Percentiles rank a stretch among this genome's conserved stretches.
Conservation (phyloP, 1,139 yeast genomes). For the Yamadazyma siamensis region DNA sequence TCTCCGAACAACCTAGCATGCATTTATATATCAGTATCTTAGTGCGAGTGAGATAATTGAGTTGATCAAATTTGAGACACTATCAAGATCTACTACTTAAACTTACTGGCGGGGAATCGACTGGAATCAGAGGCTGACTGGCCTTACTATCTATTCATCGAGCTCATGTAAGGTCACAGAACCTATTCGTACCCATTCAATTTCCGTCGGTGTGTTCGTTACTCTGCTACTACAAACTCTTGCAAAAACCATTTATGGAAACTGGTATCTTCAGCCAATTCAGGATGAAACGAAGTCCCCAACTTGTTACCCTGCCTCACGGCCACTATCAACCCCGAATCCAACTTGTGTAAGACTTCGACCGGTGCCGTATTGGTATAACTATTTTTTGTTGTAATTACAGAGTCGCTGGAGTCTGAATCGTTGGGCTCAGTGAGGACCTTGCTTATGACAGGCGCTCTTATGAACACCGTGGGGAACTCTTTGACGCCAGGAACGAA, state of each 20-base stretch:
- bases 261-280: conserved; percentile 54
- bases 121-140: no score
- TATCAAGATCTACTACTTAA: no score
- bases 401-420: conserved; percentile 16
- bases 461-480: conserved; percentile 65
- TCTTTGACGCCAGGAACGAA: conserved; percentile 39
- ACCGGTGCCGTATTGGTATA: conserved; percentile 31
- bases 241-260: conserved; percentile 73
- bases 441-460: conserved; percentile 70
- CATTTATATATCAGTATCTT: no score
- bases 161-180: no score
- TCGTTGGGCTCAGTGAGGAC: conserved; percentile 14
- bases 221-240: conserved; percentile 39
- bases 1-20: no score
- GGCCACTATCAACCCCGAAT: conserved; percentile 56
- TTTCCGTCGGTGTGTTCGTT: no score
- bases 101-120: no score
- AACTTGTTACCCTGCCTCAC: conserved; percentile 65
- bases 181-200: no score
- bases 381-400: conserved; percentile 23
- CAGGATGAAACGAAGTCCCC: conserved; percentile 85
- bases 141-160: no score
- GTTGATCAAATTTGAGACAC: no score
- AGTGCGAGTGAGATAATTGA: no score
- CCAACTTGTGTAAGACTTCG: conserved; percentile 40